Percentiles rank a stretch among this genome's conserved stretches.
Conservation (phyloP, 768 basidiomycete genomes). For the Lactarius quietus region DNA sequence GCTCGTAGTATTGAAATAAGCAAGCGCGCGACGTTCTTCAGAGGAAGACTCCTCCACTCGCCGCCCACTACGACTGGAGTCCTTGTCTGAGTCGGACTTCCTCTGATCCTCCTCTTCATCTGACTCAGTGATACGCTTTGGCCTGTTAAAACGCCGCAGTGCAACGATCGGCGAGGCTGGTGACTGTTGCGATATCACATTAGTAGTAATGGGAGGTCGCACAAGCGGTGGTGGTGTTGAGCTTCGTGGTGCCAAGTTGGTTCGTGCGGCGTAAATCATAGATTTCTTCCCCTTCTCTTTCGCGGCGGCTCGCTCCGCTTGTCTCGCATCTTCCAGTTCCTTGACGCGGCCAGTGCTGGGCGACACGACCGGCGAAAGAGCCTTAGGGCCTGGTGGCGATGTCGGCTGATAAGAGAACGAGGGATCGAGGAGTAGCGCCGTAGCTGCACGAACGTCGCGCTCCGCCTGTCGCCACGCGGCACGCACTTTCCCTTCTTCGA, state of each 20-base stretch:
- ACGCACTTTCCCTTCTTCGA: slow-evolving; percentile 41
- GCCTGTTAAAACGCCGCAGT: slow-evolving; percentile 46
- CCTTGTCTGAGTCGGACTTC: slow-evolving; percentile 50
- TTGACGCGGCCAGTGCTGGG: slow-evolving; percentile 54
- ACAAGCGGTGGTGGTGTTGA: slow-evolving; percentile 41
- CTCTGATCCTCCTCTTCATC: slow-evolving; percentile 68
- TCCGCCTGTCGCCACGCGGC: slow-evolving; percentile 66
- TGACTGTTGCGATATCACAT: slow-evolving; percentile 38
- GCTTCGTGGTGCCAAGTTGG: slow-evolving; percentile 37
- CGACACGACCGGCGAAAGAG: slow-evolving; percentile 31
- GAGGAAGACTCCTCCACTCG: slow-evolving; percentile 35
- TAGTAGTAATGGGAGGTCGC: slow-evolving; percentile 39
- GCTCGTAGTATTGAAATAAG: slow-evolving; percentile 64
- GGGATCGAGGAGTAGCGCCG: slow-evolving; percentile 53
- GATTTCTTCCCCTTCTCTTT: slow-evolving; percentile 79
- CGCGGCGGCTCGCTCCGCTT: slow-evolving; percentile 58
- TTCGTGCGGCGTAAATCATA: slow-evolving; percentile 73
- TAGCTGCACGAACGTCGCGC: slow-evolving; percentile 61
- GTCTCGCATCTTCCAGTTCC: slow-evolving; percentile 70
- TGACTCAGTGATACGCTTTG: slow-evolving; percentile 55
- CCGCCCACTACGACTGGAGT: slow-evolving; percentile 35
- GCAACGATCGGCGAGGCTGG: slow-evolving; percentile 42
- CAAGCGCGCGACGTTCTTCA: slow-evolving; percentile 51
- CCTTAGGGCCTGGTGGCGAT: slow-evolving; percentile 7
- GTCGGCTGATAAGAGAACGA: slow-evolving; percentile 38